Evolutionary conservation across 164 flowering plant species (phyloP), one percentile per base, ranked within the genome.

Genomic region (Aristolochia contorta): DNA sequence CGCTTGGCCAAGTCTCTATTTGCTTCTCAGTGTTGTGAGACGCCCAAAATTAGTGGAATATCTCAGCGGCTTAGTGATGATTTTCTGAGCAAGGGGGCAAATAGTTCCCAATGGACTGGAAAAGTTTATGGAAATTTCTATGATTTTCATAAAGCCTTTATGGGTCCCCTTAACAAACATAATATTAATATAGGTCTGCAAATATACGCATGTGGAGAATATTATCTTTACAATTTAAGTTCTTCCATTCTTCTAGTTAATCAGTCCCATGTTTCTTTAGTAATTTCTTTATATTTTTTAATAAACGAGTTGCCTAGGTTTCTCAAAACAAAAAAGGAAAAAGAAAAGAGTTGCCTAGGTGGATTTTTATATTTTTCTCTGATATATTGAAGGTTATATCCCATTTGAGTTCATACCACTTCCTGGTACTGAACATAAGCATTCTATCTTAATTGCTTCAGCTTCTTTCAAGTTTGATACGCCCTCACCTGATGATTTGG

Each of bases 1-100:
- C 57, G 75, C 63, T 69, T 91, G 97, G 96, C 96, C 80, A 80
- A 79, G 79, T 85, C 91, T 76, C 91, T 91, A 62, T 85, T 86
- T 81, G 82, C 81, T 67, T 78, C 90, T 71, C 63, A 80, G 75
- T 87, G 78, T 54, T 74, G 67, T 66, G 70, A 59, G 68, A 66
- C 67, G 57, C 78, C 77, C 66, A 66, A 78, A 80, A 73, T 59
- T 66, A 74, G 65, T 78, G 67, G 70, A 52, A 47, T 60, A 63
- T 65, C 68, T 74, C 82, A 77, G 67, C 75, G 62, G 72, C 73
- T 71, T 67, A 74, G 66, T 68, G 79, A 69, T 76, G 78, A 54
- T 70, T 62, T 62, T 70, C 66, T 70, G 72, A 68, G 43, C 50
- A 74, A 67, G 63, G 78, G 68, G 55, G 71, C 72, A 63, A 52